Evolutionary conservation across 2,329 filamentous ascomycete species (phyloP).

Genomic region (Fusarium pseudocircinatum): DNA sequence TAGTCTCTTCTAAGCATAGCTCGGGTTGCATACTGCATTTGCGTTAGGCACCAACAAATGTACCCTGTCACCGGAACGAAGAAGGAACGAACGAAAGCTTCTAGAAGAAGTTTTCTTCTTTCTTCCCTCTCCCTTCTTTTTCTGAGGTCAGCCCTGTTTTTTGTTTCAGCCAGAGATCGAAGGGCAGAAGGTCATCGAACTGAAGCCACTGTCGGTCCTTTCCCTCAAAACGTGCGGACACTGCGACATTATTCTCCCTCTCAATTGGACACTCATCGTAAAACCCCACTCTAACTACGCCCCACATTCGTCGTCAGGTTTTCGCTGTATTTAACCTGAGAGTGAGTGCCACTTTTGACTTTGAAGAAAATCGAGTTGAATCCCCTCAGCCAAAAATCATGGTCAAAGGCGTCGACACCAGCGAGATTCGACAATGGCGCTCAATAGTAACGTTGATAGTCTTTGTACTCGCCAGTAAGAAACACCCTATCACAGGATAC

Average conservation of each 20-base stretch:
- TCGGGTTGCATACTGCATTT: conserved; percentile 1
- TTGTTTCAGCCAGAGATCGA: background rate
- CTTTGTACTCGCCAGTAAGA: conserved; percentile 75
- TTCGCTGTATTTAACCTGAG: background rate
- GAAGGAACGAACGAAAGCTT: background rate
- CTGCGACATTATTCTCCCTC: background rate
- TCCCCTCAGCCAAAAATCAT: conserved; percentile 8
- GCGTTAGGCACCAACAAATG: conserved; percentile 18
- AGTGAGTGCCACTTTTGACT: background rate
- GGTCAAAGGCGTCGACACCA: conserved; percentile 30
- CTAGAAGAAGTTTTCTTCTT: background rate
- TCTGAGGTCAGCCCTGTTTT: background rate
- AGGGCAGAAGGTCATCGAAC: background rate
- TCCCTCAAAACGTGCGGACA: background rate
- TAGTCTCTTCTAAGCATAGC: background rate
- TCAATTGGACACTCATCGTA: background rate
- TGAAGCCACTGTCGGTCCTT: background rate
- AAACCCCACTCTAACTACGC: background rate
- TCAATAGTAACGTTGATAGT: conserved; percentile 76
- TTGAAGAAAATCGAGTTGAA: background rate
- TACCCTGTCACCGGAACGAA: background rate
- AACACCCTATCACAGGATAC: conserved; percentile 42
- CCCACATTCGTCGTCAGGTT: background rate
- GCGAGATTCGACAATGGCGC: conserved; percentile 68
- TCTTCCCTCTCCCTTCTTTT: background rate